Evolutionary conservation across 768 basidiomycete species (phyloP), one percentile per base, ranked within the genome.

Genomic region (Hygrocybe punicea): DNA sequence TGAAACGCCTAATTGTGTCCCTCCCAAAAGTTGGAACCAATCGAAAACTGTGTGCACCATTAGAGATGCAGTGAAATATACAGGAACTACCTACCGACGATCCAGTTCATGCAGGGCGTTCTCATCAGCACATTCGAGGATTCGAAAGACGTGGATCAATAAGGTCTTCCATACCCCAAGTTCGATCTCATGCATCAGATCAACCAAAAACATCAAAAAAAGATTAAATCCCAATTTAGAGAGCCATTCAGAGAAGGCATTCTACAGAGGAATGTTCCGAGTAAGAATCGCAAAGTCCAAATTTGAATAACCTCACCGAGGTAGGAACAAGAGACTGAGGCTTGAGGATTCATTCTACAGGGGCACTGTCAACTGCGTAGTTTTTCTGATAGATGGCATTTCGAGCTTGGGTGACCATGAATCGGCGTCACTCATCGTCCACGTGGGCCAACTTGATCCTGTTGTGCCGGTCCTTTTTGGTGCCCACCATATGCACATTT

Each of bases 141-240:
- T 56, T 5, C 69, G 67, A 16, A 71, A 57, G 3, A 69, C 53
- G 46, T 72, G 71, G 1, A 50, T 60, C 19, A 72, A 62, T 1
- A 71, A 14, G 1, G 60, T 35, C 46, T 69, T 71, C 66, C 65
- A 70, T 2, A 63, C 66, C 13, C 70, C 70, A 2, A 71, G 56
- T 45, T 71, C 70, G 37, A 69, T 23, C n/a, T n/a, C n/a, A n/a
- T n/a, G n/a, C n/a, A n/a, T n/a, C n/a, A n/a, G n/a, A n/a, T n/a
- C n/a, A n/a, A n/a, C n/a, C n/a, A n/a, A n/a, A n/a, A n/a, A n/a
- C n/a, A n/a, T n/a, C n/a, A n/a, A n/a, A n/a, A n/a, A 69, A 17
- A 59, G 46, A 45, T 69, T 56, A 37, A 67, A 61, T 0, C 56
- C 61, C 3, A 16, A 57, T 9, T 9, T 9, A n/a, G 9, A n/a